phyloP scores from a whole-genome alignment of 2,329 filamentous ascomycete species.

The Paracamarosporium sp. region DNA sequence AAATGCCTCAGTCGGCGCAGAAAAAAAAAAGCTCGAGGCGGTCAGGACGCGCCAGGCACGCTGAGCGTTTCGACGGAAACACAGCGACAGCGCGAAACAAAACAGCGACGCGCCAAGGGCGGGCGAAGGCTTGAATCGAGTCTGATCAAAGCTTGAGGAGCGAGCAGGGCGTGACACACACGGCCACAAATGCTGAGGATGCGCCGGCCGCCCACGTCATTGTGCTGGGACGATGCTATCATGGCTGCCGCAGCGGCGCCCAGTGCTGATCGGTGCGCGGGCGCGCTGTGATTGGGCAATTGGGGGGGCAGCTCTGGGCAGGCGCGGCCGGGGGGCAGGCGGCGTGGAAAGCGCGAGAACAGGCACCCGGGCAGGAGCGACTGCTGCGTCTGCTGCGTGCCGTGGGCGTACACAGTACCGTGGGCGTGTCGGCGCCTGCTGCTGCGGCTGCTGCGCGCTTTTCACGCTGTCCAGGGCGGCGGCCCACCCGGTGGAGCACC shows the following conservation, averaged over 20 bases:
- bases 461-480: neutral
- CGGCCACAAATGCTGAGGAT: neutral
- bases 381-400: too few species aligned
- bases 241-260: neutral
- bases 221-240: neutral
- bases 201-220: slow-evolving; percentile 2
- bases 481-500: neutral
- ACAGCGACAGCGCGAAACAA: too few species aligned
- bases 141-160: slow-evolving; percentile 5
- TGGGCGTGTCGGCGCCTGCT: too few species aligned
- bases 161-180: neutral
- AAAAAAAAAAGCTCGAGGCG: neutral
- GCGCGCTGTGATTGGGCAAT: neutral
- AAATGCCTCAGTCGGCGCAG: neutral
- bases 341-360: neutral
- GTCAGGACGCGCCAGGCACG: neutral
- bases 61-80: too few species aligned
- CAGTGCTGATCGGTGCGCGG: neutral
- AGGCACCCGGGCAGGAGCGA: neutral
- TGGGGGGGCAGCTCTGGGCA: neutral
- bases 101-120: neutral
- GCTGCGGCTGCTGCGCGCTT: too few species aligned
- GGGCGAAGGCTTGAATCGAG: slow-evolving; percentile 5
- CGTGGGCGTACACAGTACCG: too few species aligned
- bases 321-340: neutral